Evolutionary conservation across 1,284 basidiomycete genomes (phyloP).

Genomic region (Sporisorium sorghi): DNA sequence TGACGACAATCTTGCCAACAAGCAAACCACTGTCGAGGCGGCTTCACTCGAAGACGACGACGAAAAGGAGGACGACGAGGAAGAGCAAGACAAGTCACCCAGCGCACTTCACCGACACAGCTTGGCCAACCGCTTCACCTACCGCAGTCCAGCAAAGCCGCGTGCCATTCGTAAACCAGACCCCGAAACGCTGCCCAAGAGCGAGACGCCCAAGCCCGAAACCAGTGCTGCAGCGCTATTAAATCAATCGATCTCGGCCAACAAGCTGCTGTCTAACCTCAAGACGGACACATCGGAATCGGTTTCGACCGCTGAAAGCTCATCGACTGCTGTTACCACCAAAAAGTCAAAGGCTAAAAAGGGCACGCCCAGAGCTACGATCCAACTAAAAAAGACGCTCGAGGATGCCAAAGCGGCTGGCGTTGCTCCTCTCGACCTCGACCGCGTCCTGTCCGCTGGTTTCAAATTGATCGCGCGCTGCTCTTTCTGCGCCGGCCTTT

Average conservation of each 20-base stretch:
- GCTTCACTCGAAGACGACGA: neutral
- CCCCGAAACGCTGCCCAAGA: neutral
- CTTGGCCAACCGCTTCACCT: constrained; percentile 16
- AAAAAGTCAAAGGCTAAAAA: constrained; percentile 21
- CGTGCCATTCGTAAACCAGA: neutral
- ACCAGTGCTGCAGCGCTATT: neutral
- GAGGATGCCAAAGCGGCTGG: constrained; percentile 19
- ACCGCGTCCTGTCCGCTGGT: constrained; percentile 11
- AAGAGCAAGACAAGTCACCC: constrained; percentile 4
- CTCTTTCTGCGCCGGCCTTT: constrained; percentile 31
- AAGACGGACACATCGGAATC: neutral
- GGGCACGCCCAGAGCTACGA: neutral
- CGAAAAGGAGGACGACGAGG: neutral
- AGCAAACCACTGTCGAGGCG: neutral
- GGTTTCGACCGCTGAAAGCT: neutral
- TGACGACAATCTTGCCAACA: constrained; percentile 2
- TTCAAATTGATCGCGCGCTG: constrained; percentile 31
- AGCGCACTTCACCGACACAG: constrained; percentile 1
- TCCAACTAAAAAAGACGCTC: constrained; percentile 25
- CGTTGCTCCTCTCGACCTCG: constrained; percentile 19
- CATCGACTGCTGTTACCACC: neutral
- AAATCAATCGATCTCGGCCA: constrained; percentile 6
- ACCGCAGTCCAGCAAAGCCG: constrained; percentile 20
- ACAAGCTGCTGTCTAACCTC: neutral
- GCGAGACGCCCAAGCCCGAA: neutral